phyloP scores from a whole-genome alignment of 257 asterid genomes.

The Gentiana straminea region DNA sequence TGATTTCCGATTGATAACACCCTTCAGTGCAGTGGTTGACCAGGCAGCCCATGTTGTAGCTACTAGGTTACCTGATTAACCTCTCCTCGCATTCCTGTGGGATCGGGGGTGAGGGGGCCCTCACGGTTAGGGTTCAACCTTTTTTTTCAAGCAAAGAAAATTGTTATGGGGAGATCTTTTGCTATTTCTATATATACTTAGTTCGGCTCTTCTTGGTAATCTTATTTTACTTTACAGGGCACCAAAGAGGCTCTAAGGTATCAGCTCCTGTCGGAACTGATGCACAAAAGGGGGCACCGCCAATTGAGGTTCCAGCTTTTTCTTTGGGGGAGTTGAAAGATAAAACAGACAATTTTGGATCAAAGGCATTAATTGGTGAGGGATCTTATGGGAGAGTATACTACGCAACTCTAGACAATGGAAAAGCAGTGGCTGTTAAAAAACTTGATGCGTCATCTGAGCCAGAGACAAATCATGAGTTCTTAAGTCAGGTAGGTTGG shows the following conservation, averaged over 20 bases:
- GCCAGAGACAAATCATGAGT: slow-evolving; percentile 78
- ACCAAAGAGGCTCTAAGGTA: slow-evolving; percentile 49
- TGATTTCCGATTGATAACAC: no score
- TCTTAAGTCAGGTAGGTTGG: slow-evolving; percentile 66
- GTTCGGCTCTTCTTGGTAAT: no score
- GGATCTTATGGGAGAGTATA: slow-evolving; percentile 93
- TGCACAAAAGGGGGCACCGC: slow-evolving; percentile 51
- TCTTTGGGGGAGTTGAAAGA: slow-evolving; percentile 76
- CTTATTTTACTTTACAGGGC: slow-evolving; percentile 24
- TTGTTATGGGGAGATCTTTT: no score
- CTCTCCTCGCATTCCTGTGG: no score
- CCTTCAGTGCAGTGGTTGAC: no score
- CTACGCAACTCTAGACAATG: slow-evolving; percentile 52
- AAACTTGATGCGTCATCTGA: slow-evolving; percentile 92
- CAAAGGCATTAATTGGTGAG: slow-evolving; percentile 80
- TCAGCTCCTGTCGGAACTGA: slow-evolving; percentile 63
- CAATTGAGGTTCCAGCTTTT: slow-evolving; percentile 71
- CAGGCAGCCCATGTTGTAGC: no score
- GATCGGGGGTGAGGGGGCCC: no score
- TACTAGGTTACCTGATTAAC: no score
- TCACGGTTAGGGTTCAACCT: no score
- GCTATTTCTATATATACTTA: no score
- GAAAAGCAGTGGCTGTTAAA: slow-evolving; percentile 84
- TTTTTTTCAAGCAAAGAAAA: no score
- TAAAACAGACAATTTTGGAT: slow-evolving; percentile 77